Percentiles rank a stretch among this genome's conserved stretches.
Evolutionary conservation across 106 monocot genomes (phyloP).

Genomic region (Gastrodia elata): DNA sequence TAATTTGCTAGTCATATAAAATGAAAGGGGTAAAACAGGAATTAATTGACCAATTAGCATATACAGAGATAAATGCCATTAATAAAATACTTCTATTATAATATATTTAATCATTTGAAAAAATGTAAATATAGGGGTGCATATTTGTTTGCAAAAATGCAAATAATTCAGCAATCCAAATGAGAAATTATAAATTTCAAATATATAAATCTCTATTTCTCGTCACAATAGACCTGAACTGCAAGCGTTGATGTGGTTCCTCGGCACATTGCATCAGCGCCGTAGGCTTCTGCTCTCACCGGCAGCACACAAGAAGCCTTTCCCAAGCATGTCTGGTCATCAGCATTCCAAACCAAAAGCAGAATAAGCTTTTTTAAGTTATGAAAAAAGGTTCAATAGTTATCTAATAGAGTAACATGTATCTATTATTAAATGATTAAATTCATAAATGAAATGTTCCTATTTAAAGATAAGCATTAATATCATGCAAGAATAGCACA

Average conservation of each 20-base stretch:
- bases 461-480: too few relatives aligned
- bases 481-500: not conserved
- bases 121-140: too few relatives aligned
- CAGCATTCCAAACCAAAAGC: not conserved
- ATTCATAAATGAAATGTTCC: too few relatives aligned
- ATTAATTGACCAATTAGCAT: too few relatives aligned
- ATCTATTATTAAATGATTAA: too few relatives aligned
- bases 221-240: constrained; percentile 31
- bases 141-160: too few relatives aligned
- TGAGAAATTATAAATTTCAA: not conserved
- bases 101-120: too few relatives aligned
- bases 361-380: not conserved
- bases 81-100: too few relatives aligned
- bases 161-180: too few relatives aligned
- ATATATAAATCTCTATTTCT: constrained; percentile 3
- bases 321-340: constrained; percentile 34
- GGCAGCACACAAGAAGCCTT: constrained; percentile 31
- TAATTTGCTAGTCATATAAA: too few relatives aligned
- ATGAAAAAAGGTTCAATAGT: not conserved
- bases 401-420: not conserved
- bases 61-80: too few relatives aligned
- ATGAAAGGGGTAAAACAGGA: too few relatives aligned
- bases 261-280: constrained; percentile 19
- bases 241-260: constrained; percentile 34
- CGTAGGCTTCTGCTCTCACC: constrained; percentile 20